Evolutionary conservation across 2,329 filamentous ascomycete species (phyloP), one percentile per base, ranked within the genome.

Genomic region (Talaromyces pinophilus): DNA sequence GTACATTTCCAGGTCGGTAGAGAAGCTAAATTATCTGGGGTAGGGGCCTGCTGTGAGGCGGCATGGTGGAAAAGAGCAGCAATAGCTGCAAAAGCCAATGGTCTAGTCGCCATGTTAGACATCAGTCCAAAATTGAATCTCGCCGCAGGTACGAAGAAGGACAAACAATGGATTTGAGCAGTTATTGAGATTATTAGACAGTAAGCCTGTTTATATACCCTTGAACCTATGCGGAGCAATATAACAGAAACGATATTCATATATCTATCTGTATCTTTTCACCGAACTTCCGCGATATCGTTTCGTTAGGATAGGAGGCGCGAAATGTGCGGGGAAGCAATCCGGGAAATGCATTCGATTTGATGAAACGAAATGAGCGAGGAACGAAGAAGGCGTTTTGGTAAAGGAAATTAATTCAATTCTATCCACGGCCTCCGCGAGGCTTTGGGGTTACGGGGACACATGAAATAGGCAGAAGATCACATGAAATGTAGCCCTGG

Each of bases 1-100:
- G 84, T 82, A 77, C 86, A 88, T 68, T 79, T 80, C 67, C 82
- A 78, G 82, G 84, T 87, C 66, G 75, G 80, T 71, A 88, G 76
- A 33, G 80, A 66, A 25, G 3, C 35, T 40, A n/a, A 1, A 15
- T 59, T 59, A 44, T 59, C 57, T 19, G 86, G 86, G 73, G 22
- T 88, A 85, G 35, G 57, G 13, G 57, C 57, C 44, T 59, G 57
- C 25, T 59, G 57, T 38, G 30, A 35, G 28, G 52, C 5, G 38
- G 28, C 52, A 11, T 57, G 28, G 30, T 57, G 30, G 22, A 57
- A 22, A 22, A 57, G 30, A 35, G 52, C 52, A 35, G 30, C 30
- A 57, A 57, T 57, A 38, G 52, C 52, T 22, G 52, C 52, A 15
- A 57, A 19, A 57, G 30, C 30, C n/a, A 57, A 57, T 57, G 30